A percentile compares a stretch with the other conserved stretches of the same genome.
These are phyloP conservation scores for Dioscorea dumetorum DNA, from an alignment of 106 monocot species.

Conservation along the genomic window DNA sequence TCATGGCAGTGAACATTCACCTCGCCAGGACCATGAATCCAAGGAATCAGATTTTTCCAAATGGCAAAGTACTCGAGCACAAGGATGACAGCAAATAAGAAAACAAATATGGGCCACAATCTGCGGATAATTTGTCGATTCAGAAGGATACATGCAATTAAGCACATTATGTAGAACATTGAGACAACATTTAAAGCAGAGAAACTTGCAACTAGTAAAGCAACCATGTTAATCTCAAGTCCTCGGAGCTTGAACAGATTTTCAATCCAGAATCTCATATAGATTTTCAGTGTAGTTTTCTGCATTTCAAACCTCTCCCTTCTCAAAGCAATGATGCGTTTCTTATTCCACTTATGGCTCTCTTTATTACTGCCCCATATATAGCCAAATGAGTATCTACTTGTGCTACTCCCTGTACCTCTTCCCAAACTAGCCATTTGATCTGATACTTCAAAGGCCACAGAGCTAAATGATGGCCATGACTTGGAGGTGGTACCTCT, in stretches of 20 bases:
- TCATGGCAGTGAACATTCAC: conserved; percentile 55
- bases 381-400: conserved; percentile 50
- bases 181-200: conserved; percentile 74
- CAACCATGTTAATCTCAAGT: conserved; percentile 92
- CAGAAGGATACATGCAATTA: conserved; percentile 69
- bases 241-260: conserved; percentile 78
- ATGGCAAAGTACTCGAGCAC: conserved; percentile 80
- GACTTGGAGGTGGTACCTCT: conserved; percentile 14
- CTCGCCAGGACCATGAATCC: conserved; percentile 30
- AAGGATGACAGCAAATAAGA: conserved; percentile 71
- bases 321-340: conserved; percentile 51
- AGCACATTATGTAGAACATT: conserved; percentile 70
- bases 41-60: conserved; percentile 70
- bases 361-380: conserved; percentile 86
- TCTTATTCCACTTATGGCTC: conserved; percentile 93
- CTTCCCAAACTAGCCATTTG: conserved; percentile 11
- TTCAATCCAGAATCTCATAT: conserved; percentile 80
- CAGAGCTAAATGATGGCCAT: conserved; percentile 26
- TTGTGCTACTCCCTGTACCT: conserved; percentile 22
- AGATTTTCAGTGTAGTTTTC: conserved; percentile 62
- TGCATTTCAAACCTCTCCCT: conserved; percentile 88
- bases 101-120: conserved; percentile 80
- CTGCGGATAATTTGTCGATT: conserved; percentile 59
- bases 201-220: conserved; percentile 87
- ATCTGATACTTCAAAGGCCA: conserved; percentile 16